Conservation (phyloP, 2,329 filamentous ascomycete species). For the Ophiocordyceps camponoti-leonardi region DNA sequence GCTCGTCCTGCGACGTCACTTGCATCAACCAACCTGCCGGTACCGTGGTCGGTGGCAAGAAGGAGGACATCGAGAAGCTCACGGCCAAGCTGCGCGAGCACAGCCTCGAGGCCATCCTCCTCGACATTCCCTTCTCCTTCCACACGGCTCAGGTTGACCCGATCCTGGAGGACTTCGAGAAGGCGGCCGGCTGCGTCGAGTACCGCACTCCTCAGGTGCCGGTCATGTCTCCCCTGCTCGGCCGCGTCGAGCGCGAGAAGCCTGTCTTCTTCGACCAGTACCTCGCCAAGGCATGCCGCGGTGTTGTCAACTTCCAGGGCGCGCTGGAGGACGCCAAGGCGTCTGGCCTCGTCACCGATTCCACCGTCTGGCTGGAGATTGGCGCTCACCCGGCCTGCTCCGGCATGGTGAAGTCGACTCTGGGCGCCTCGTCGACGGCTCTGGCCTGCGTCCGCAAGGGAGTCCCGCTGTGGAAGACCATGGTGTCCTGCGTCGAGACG, state of each 20-base stretch:
- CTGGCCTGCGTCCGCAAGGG: background rate
- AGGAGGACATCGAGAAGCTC: conserved; percentile 24
- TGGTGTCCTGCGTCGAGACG: background rate
- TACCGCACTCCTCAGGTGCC: conserved; percentile 28
- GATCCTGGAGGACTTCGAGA: conserved; percentile 40
- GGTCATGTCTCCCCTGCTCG: conserved; percentile 50
- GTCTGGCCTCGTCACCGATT: conserved; percentile 26
- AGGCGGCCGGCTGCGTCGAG: conserved; percentile 18
- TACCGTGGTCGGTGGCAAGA: conserved; percentile 46
- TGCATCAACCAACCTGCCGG: conserved; percentile 64
- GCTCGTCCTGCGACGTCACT: conserved; percentile 36
- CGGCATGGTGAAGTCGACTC: conserved; percentile 1
- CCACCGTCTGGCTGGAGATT: conserved; percentile 20
- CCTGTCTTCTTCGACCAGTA: conserved; percentile 34
- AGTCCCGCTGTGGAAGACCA: background rate
- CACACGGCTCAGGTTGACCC: conserved; percentile 35
- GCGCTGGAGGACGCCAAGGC: conserved; percentile 26
- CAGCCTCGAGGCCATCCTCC: conserved; percentile 24
- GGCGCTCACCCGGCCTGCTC: conserved; percentile 1
- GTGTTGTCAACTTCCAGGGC: conserved; percentile 47
- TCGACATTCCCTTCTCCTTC: conserved; percentile 35
- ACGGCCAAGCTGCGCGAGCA: conserved; percentile 15
- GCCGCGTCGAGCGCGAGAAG: conserved; percentile 5
- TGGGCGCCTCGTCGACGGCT: background rate
- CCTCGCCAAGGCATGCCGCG: conserved; percentile 40